Percentiles rank a stretch among this genome's conserved stretches.
phyloP scores from a whole-genome alignment of 495 filamentous ascomycete species.

The Tuber brumale region DNA sequence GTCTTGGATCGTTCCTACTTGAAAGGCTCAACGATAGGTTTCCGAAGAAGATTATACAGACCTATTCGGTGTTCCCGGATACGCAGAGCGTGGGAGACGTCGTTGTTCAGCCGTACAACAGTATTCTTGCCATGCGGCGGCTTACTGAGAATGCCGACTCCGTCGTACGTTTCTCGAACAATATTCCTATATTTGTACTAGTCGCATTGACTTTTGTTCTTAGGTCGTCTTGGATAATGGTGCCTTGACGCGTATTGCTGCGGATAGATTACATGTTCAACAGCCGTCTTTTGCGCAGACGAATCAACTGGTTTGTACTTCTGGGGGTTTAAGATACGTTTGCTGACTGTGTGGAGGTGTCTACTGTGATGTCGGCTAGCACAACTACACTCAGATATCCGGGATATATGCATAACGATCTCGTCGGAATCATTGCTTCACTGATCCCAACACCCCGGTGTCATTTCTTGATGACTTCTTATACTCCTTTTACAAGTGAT shows the following conservation, averaged over 20 bases:
- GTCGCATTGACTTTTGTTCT: slow-evolving; percentile 27
- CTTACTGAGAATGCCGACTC: slow-evolving; percentile 95
- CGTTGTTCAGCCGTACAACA: slow-evolving; percentile 97
- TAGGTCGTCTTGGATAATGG: slow-evolving; percentile 91
- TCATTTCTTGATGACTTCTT: slow-evolving; percentile 96
- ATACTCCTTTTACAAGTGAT: slow-evolving; percentile 93
- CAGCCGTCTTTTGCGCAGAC: slow-evolving; percentile 94
- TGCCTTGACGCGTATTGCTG: slow-evolving; percentile 85
- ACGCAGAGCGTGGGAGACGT: slow-evolving; percentile 76
- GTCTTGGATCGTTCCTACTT: slow-evolving; percentile 87
- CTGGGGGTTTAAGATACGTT: slow-evolving; percentile 5
- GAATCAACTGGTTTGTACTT: slow-evolving; percentile 69
- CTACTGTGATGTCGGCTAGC: slow-evolving; percentile 97
- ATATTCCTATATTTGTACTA: not conserved
- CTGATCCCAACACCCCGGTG: slow-evolving; percentile 92
- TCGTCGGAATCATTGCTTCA: slow-evolving; percentile 91
- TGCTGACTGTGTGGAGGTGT: slow-evolving; percentile 49
- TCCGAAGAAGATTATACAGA: slow-evolving; percentile 97
- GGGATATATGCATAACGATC: slow-evolving; percentile 99
- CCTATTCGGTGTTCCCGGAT: slow-evolving; percentile 96
- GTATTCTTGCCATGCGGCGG: slow-evolving; percentile 80
- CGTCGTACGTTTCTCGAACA: slow-evolving; percentile 47
- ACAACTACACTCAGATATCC: slow-evolving; percentile 95
- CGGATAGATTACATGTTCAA: slow-evolving; percentile 87
- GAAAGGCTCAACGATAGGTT: slow-evolving; percentile 95